Conservation (phyloP, 306 rosid genomes). For the Rubus parviflorus region DNA sequence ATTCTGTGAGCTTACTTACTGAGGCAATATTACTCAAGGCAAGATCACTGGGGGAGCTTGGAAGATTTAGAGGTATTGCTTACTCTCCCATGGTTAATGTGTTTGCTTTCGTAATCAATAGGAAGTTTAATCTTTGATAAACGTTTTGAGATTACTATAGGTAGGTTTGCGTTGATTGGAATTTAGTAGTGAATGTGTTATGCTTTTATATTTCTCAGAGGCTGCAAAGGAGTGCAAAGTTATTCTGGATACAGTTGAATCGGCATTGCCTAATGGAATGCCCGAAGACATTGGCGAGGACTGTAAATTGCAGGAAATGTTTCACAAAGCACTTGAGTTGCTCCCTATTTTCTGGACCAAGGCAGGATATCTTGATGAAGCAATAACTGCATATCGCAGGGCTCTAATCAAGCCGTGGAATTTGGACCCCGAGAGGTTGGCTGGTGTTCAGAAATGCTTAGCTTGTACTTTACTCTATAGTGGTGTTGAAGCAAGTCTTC, state of each 20-base stretch:
- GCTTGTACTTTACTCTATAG: constrained; percentile 74
- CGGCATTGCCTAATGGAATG: constrained; percentile 81
- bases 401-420: constrained; percentile 88
- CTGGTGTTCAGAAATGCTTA: constrained; percentile 65
- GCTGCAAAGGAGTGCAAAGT: constrained; percentile 83
- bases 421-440: constrained; percentile 58
- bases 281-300: constrained; percentile 58
- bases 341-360: constrained; percentile 73
- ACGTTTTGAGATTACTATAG: background rate
- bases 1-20: constrained; percentile 85
- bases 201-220: constrained; percentile 51
- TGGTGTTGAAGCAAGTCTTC: constrained; percentile 71
- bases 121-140: background rate
- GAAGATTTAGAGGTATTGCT: constrained; percentile 55
- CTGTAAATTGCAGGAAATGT: constrained; percentile 85
- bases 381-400: constrained; percentile 63
- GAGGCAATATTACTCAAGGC: constrained; percentile 94
- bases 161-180: background rate
- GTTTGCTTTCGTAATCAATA: background rate
- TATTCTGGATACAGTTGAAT: constrained; percentile 76
- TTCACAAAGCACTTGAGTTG: constrained; percentile 78
- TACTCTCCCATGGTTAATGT: background rate
- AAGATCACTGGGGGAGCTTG: constrained; percentile 72
- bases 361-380: constrained; percentile 75
- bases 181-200: background rate